Evolutionary conservation across 2,329 filamentous ascomycete species (phyloP).

Genomic region (Aphanoascus verrucosus): DNA sequence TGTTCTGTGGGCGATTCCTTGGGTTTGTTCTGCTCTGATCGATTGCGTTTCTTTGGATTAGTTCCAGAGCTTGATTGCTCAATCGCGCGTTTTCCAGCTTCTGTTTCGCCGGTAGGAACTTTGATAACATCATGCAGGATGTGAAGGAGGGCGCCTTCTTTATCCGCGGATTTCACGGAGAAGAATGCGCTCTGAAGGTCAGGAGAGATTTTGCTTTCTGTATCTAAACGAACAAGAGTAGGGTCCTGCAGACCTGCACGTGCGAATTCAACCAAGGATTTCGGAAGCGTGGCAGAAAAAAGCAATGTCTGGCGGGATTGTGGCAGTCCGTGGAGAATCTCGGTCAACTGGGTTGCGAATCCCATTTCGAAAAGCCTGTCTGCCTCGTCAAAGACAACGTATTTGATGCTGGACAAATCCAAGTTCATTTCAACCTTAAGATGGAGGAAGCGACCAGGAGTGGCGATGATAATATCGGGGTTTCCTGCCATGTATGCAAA

Average conservation of each 20-base stretch:
- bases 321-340: conserved; percentile 84
- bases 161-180: conserved; percentile 80
- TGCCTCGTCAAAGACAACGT: conserved; percentile 95
- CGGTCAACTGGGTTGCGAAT: conserved; percentile 82
- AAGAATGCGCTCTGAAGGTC: conserved; percentile 96
- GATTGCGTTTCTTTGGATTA: conserved; percentile 37
- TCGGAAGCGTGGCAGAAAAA: conserved; percentile 90
- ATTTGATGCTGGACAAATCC: conserved; percentile 80
- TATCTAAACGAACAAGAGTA: conserved; percentile 77
- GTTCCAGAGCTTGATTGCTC: conserved; percentile 38
- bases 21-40: conserved; percentile 40
- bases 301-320: conserved; percentile 76
- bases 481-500: conserved; percentile 88
- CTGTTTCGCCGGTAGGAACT: conserved; percentile 61
- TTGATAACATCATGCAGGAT: conserved; percentile 86
- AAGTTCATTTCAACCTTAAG: conserved; percentile 93
- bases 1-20: conserved; percentile 69
- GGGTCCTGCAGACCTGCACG: conserved; percentile 88
- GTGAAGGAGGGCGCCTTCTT: conserved; percentile 83
- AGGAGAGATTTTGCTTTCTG: conserved; percentile 90
- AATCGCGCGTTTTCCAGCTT: conserved; percentile 38
- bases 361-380: conserved; percentile 98
- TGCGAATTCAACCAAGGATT: conserved; percentile 90
- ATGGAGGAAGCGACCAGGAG: conserved; percentile 90
- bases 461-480: conserved; percentile 94